Evolutionary conservation across 192 early-diverging fungal species (phyloP).

Genomic region (Coemansia furcata): DNA sequence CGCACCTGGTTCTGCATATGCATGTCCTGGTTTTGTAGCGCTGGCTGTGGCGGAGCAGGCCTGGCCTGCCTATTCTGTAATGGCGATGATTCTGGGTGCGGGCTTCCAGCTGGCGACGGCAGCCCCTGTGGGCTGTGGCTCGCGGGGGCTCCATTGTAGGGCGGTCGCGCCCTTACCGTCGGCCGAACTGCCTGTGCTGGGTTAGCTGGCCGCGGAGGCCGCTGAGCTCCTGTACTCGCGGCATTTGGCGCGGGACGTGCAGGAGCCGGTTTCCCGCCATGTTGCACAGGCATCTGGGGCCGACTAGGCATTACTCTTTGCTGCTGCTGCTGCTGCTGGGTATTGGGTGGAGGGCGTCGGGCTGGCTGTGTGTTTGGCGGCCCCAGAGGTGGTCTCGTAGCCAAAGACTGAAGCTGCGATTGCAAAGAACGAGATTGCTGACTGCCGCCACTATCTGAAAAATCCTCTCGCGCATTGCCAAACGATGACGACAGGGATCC

Average conservation of each 20-base stretch:
- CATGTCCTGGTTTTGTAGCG: slow-evolving; percentile 10
- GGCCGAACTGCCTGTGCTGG: slow-evolving; percentile 3
- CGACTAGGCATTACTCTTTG: neutral
- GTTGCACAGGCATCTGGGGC: neutral
- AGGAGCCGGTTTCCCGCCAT: neutral
- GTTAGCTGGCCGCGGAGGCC: slow-evolving; percentile 7
- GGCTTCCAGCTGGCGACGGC: slow-evolving; percentile 18
- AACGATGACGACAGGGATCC: neutral
- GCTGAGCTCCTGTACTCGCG: neutral
- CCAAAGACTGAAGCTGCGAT: neutral
- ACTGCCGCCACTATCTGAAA: neutral
- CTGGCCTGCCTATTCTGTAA: neutral
- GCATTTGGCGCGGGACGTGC: neutral
- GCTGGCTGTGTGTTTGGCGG: neutral
- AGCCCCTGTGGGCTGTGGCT: slow-evolving; percentile 9
- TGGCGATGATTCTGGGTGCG: slow-evolving; percentile 2
- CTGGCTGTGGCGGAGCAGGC: neutral
- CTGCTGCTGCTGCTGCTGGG: slow-evolving; percentile 1
- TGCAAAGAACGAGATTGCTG: neutral
- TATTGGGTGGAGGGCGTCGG: slow-evolving; percentile 9
- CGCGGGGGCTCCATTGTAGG: neutral
- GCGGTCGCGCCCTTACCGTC: neutral
- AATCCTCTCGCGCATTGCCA: neutral
- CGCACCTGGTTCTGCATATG: slow-evolving; percentile 1
- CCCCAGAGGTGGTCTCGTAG: neutral